Evolutionary conservation across 2,329 filamentous ascomycete species (phyloP), one percentile per base, ranked within the genome.

Genomic region (Apiospora malaysiana): DNA sequence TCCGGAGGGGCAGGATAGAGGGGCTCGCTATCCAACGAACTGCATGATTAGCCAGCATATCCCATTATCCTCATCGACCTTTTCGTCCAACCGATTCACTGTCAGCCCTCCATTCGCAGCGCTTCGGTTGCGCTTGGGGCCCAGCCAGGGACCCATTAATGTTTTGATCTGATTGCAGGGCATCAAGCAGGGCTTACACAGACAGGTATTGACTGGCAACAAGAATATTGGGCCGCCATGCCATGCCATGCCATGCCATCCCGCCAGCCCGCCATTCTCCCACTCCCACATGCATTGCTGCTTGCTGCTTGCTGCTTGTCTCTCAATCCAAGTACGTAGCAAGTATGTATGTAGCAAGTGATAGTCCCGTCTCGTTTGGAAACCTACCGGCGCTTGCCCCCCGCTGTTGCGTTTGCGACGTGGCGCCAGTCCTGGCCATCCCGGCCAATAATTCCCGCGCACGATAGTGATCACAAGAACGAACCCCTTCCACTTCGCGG

Each of bases 371-470:
- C 47, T 51, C 49, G 49, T 56, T 27, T 59, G 51, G 51, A 40
- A 63, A 63, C 27, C 56, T 37, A 63, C 27, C 56, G 27, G 56
- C 56, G 51, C 56, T 63, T 63, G 32, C 56, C 69, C 70, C 42
- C 70, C 63, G 63, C 23, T 40, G 23, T 59, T 63, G 32, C 67
- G 46, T 46, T 70, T 70, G 71, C 70, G 49, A 72, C 71, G 71
- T 72, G 71, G 71, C 71, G 71, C 71, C 71, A 72, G 71, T 72
- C 70, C 65, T 49, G 63, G 45, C 69, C 43, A 32, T 14, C 56
- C 66, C 68, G 68, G 46, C 69, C 71, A 72, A 72, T 71, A 25
- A 68, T 63, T 43, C 70, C 66, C 46, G 70, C 69, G 70, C 71
- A 72, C 70, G 70, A 71, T 68, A 68, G 14, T 68, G 71, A 71